Evolutionary conservation across 805 yeast genomes (phyloP).

Genomic region (Kodamaea restingae): DNA sequence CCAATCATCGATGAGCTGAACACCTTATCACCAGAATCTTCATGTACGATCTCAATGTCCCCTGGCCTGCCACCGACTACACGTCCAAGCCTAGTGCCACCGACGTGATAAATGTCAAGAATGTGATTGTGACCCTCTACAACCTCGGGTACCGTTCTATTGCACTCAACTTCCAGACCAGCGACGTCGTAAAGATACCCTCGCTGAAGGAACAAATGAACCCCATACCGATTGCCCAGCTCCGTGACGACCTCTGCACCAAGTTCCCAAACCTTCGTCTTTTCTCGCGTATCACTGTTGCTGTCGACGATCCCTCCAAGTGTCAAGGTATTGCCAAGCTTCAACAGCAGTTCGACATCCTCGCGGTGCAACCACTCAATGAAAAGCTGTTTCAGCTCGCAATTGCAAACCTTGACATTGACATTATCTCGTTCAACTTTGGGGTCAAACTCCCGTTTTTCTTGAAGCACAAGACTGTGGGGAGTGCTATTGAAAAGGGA

Average conservation of each 20-base stretch:
- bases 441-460: conserved; percentile 65
- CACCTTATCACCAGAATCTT: neutral
- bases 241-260: conserved; percentile 16
- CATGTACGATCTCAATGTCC: conserved; percentile 62
- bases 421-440: conserved; percentile 71
- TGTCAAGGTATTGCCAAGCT: conserved; percentile 56
- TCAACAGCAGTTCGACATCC: conserved; percentile 60
- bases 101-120: conserved; percentile 44
- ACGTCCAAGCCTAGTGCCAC: conserved; percentile 33
- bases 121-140: conserved; percentile 50
- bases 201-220: conserved; percentile 41
- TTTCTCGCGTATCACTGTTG: conserved; percentile 70
- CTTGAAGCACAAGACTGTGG: conserved; percentile 76
- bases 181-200: conserved; percentile 52
- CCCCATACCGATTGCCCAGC: conserved; percentile 39
- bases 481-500: conserved; percentile 81
- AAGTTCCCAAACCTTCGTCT: conserved; percentile 35
- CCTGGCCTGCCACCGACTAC: conserved; percentile 63
- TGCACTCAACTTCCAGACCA: conserved; percentile 65
- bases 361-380: conserved; percentile 75
- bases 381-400: conserved; percentile 78
- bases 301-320: conserved; percentile 73
- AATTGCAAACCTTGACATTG: conserved; percentile 73
- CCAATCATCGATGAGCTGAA: neutral
- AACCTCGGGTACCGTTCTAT: conserved; percentile 69